phyloP scores from a whole-genome alignment of 129 eudicot genomes.

The Silybum marianum region DNA sequence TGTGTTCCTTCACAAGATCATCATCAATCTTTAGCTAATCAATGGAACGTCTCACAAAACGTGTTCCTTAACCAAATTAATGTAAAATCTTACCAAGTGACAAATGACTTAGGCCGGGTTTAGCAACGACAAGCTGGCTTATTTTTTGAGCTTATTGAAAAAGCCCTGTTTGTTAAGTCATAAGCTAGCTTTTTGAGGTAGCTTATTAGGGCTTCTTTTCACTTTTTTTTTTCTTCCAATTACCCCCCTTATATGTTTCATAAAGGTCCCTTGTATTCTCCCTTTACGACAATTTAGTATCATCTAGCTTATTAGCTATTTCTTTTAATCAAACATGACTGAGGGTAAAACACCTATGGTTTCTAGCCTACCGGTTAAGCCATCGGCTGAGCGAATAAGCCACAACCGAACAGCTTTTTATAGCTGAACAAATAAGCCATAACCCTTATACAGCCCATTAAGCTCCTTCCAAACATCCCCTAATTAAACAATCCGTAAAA shows the following conservation, averaged over 20 bases:
- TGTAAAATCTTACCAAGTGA: neutral
- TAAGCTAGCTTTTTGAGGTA: neutral
- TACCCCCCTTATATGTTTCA: neutral
- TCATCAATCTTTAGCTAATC: neutral
- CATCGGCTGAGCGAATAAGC: no score
- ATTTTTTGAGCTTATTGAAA: no score
- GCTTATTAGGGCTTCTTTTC: neutral
- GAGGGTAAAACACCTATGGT: no score
- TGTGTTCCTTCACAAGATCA: neutral
- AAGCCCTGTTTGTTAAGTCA: neutral
- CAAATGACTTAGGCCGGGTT: neutral
- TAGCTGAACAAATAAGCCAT: no score
- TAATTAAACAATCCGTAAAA: neutral
- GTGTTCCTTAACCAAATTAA: neutral
- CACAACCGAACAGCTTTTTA: no score
- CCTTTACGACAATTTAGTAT: neutral
- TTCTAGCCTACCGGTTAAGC: no score
- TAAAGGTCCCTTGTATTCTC: neutral
- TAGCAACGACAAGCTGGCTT: neutral
- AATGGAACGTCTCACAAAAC: neutral
- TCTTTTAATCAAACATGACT: neutral
- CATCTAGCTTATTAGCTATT: neutral
- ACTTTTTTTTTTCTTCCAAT: neutral
- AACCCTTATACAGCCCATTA: no score
- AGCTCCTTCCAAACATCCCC: no score